Evolutionary conservation across 257 asterid genomes (phyloP).

Genomic region (Cinchona pubescens): DNA sequence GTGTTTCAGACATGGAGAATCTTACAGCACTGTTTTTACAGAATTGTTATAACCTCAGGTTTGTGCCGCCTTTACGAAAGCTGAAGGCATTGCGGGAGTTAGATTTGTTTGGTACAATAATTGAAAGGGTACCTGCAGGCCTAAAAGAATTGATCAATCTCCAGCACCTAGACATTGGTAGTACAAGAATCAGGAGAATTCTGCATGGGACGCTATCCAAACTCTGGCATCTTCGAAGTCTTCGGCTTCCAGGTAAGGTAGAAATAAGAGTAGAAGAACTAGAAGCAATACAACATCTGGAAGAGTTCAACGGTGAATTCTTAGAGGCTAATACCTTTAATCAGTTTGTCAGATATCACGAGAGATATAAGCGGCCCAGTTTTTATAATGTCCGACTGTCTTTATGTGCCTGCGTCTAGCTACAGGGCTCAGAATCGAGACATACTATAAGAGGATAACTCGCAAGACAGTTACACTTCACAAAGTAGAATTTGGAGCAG

Average conservation of each 20-base stretch:
- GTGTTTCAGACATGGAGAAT: slow-evolving; percentile 19
- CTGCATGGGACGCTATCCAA: slow-evolving; percentile 25
- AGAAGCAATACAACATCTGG: not conserved
- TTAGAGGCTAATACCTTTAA: slow-evolving; percentile 18
- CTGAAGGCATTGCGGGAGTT: slow-evolving; percentile 23
- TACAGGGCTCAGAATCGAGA: too few relatives aligned
- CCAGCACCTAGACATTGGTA: slow-evolving; percentile 24
- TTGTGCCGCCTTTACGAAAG: slow-evolving; percentile 24
- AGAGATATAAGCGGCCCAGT: slow-evolving; percentile 13
- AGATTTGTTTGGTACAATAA: slow-evolving; percentile 21
- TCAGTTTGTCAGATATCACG: slow-evolving; percentile 25
- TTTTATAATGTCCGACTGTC: slow-evolving; percentile 26
- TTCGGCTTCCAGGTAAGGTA: slow-evolving; percentile 17
- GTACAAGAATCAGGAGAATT: slow-evolving; percentile 13
- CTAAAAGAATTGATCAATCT: slow-evolving; percentile 26
- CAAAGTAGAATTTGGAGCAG: too few relatives aligned
- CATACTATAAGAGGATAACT: too few relatives aligned
- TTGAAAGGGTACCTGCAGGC: slow-evolving; percentile 28
- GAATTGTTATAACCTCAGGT: slow-evolving; percentile 17
- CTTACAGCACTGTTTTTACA: slow-evolving; percentile 20
- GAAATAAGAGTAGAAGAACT: slow-evolving; percentile 21
- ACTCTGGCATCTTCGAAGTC: slow-evolving; percentile 23
- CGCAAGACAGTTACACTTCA: too few relatives aligned
- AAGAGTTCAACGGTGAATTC: slow-evolving; percentile 15
- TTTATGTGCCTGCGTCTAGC: too few relatives aligned